Evolutionary conservation across 1,284 basidiomycete genomes (phyloP), one percentile per base, ranked within the genome.

Genomic region (Phellopilus nigrolimitatus): DNA sequence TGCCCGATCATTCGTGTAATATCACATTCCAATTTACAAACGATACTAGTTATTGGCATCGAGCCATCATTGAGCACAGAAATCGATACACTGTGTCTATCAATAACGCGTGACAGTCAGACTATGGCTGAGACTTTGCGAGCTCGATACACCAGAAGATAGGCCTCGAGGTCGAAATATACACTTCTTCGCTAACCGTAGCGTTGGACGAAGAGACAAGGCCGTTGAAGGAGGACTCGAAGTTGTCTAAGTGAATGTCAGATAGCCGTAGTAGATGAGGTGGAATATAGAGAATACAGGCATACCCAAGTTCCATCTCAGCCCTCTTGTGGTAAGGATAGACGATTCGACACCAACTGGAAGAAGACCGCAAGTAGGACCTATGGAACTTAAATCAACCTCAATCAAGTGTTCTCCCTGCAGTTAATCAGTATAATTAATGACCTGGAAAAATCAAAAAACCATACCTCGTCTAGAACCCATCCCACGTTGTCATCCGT

Each of bases 191-290:
- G 0, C 80, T 81, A 0, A 90, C 64, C 1, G 97, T 71, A 59
- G 95, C 91, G 62, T 98, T 99, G 0, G 92, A 95, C 0, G 94
- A 95, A 0, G 94, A 97, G 0, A 99, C 68, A 19, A 90, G 62
- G 0, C 90, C 88, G 39, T 85, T 82, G 54, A 97, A 88, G 0
- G 83, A 88, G 0, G 91, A 94, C 50, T 73, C 69, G 49, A 73
- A 67, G 27, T 84, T 74, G 53, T 59, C 61, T 67, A 55, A 4
- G 69, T 80, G 84, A 60, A 21, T 47, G 25, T 25, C 25, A 24
- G 25, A 43, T 9, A 49, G n/a, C 46, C 9, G 37, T 43, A 3
- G 15, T 30, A 25, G 37, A 42, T 13, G 40, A 36, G 28, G 30
- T 9, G 19, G 15, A 46, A 17, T 12, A 40, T n/a, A 24, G 48